Base-by-base conservation (phyloP, 208 protist genomes). In the Wallacemonas sp. region DNA sequence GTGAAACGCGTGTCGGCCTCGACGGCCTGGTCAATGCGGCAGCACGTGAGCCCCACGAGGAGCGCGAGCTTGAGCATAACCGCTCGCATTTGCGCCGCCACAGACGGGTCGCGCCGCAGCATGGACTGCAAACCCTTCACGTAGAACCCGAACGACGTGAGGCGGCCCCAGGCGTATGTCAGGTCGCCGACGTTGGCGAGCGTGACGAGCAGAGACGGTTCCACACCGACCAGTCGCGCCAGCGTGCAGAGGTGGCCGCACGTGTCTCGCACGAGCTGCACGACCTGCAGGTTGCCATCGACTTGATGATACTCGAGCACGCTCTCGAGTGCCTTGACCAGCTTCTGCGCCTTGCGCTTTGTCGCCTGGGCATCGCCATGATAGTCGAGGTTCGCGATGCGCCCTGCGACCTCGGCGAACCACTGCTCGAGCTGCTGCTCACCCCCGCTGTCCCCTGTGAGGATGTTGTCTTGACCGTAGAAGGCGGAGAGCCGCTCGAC, bases 21-120 rank as follows among this genome's bases (percentile, higher is more conserved):
- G 3, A 79, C 65, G n/a, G 52, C 67, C 61, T 99, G 93, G 34
- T 89, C 80, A 52, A 99, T 98, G 56, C 97, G 81, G 23, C 97
- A 83, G 36, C 98, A 88, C 32, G 97, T 95, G n/a, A 98, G 61
- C 58, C 99, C 95, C 11, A 99, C 74, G 44, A 99, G 83, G 0
- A 93, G 97, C 3, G 96, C 83, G 2, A 99, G 80, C 64, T 99
- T 99, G 24, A 99, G 83, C 68, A 99, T 99, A 6, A 98, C 94
- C 0, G 97, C 80, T 17, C 98, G 84, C 55, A 99, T 92, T 68
- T 98, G 96, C 43, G 98, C 83, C 5, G 98, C 88, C 24, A 94
- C 72, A 8, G 76, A 81, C 14, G 97, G 97, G 41, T 96, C 63
- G n/a, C 81, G 61, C 65, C 92, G 97, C 54, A 99, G 98, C 58